Conservation (phyloP, 1,284 basidiomycete genomes). For the Xerocomus minutiporus region DNA sequence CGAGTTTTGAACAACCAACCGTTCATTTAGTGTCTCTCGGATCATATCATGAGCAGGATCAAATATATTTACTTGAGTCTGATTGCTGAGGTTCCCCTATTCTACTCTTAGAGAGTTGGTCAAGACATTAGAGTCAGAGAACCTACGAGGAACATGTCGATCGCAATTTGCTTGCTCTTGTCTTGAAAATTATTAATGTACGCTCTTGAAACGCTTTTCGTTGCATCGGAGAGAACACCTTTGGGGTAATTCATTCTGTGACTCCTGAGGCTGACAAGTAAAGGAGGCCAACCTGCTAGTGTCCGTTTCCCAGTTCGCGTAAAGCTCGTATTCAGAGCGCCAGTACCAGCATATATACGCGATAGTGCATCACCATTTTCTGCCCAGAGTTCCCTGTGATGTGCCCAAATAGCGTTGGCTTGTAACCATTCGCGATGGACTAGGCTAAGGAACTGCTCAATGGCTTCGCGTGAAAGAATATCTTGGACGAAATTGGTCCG, state of each 20-base stretch:
- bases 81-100: slow-evolving; percentile 88
- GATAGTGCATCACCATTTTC: slow-evolving; percentile 91
- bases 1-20: slow-evolving; percentile 38
- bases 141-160: slow-evolving; percentile 88
- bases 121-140: neutral
- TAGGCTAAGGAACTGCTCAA: slow-evolving; percentile 71
- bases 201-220: slow-evolving; percentile 90
- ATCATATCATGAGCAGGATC: slow-evolving; percentile 93
- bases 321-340: slow-evolving; percentile 93
- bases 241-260: slow-evolving; percentile 10
- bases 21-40: slow-evolving; percentile 60
- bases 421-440: slow-evolving; percentile 73
- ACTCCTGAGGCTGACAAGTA: neutral
- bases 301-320: slow-evolving; percentile 94
- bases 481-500: slow-evolving; percentile 99
- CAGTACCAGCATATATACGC: slow-evolving; percentile 94
- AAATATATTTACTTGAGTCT: slow-evolving; percentile 85
- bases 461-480: slow-evolving; percentile 73
- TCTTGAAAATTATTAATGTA: slow-evolving; percentile 99
- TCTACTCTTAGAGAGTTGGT: neutral
- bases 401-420: slow-evolving; percentile 69
- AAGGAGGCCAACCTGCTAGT: slow-evolving; percentile 56
- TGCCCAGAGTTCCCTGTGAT: slow-evolving; percentile 94
- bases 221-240: slow-evolving; percentile 91
- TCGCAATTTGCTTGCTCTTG: slow-evolving; percentile 89